phyloP scores from a whole-genome alignment of 352 stramenopile genomes.

The Aphanomyces euteiches region DNA sequence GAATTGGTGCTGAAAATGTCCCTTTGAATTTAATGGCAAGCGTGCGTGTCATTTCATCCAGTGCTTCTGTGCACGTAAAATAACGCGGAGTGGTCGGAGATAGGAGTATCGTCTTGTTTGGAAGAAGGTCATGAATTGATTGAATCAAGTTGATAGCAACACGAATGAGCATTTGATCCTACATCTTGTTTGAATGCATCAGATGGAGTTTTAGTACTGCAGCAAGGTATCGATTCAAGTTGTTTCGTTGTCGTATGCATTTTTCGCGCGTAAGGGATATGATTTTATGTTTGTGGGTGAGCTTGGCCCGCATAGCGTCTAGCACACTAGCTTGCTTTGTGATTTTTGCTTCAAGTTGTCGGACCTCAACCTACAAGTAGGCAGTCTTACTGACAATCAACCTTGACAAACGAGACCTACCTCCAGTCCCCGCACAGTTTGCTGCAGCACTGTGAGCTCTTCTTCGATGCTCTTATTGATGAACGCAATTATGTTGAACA shows the following conservation, averaged over 20 bases:
- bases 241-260: conserved; percentile 52
- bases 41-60: conserved; percentile 18
- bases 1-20: too few relatives aligned
- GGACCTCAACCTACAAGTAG: conserved; percentile 38
- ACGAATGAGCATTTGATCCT: conserved; percentile 47
- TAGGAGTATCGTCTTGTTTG: conserved; percentile 1
- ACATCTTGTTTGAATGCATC: neutral
- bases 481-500: conserved; percentile 35
- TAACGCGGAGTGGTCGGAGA: neutral
- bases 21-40: conserved; percentile 7
- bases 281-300: conserved; percentile 39
- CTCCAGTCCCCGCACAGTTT: conserved; percentile 41
- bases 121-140: conserved; percentile 35
- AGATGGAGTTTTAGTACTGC: conserved; percentile 30
- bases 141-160: conserved; percentile 37
- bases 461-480: conserved; percentile 39
- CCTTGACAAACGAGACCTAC: neutral
- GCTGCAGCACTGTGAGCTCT: conserved; percentile 39
- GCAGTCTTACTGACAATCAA: neutral
- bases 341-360: conserved; percentile 36
- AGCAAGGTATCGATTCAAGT: conserved; percentile 45
- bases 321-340: conserved; percentile 33
- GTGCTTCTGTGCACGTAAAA: conserved; percentile 2
- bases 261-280: conserved; percentile 43
- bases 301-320: conserved; percentile 37